phyloP scores from a whole-genome alignment of 2,329 filamentous ascomycete genomes.

The Diplocarpon rosae region DNA sequence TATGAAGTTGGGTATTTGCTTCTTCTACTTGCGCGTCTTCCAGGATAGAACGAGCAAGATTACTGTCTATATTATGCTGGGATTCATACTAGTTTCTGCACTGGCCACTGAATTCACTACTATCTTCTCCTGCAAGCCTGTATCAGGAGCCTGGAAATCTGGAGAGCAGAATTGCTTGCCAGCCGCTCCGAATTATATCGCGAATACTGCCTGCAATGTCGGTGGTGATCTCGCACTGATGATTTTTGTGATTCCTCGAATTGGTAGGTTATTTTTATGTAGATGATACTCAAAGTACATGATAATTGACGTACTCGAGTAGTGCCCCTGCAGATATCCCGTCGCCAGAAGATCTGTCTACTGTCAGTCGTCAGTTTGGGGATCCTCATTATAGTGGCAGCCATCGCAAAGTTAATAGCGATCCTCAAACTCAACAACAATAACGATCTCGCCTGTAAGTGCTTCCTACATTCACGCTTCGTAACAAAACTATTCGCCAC shows the following conservation, averaged over 20 bases:
- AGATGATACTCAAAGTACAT: too few relatives aligned
- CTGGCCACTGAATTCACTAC: slow-evolving; percentile 9
- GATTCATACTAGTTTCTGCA: slow-evolving; percentile 4
- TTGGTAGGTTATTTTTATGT: slow-evolving; percentile 7
- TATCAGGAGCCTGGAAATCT: slow-evolving; percentile 11
- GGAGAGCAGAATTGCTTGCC: slow-evolving; percentile 5
- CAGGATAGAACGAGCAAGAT: slow-evolving; percentile 4
- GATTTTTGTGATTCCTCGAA: slow-evolving; percentile 14
- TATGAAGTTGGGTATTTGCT: slow-evolving; percentile 5
- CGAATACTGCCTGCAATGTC: slow-evolving; percentile 10
- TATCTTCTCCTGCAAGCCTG: slow-evolving; percentile 12
- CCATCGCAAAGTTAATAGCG: too few relatives aligned
- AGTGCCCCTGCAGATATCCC: slow-evolving; percentile 13
- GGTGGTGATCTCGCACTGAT: slow-evolving; percentile 12
- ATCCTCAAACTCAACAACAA: too few relatives aligned
- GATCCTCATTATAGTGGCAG: slow-evolving; percentile 3
- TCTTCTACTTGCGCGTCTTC: slow-evolving; percentile 12
- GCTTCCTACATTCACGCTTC: too few relatives aligned
- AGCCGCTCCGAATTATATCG: slow-evolving; percentile 3
- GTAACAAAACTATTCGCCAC: too few relatives aligned
- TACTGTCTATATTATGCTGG: slow-evolving; percentile 5
- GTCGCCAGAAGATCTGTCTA: slow-evolving; percentile 11
- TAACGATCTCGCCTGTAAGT: too few relatives aligned
- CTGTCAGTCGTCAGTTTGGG: slow-evolving; percentile 11
- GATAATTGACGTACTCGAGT: too few relatives aligned